Base-by-base conservation (phyloP, 306 rosid genomes). In the Vigna trinervia region DNA sequence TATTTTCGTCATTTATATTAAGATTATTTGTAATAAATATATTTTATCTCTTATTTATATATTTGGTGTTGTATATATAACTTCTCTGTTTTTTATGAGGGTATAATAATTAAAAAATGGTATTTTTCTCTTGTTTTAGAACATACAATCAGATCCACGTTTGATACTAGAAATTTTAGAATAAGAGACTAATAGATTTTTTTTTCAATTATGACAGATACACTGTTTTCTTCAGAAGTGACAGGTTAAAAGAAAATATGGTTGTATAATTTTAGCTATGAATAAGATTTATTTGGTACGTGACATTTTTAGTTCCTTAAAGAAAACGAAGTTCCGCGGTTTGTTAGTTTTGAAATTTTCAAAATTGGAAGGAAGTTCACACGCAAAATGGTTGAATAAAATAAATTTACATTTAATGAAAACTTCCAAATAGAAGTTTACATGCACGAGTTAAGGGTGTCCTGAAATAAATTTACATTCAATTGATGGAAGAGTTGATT, bases 391-490 rank as follows among this genome's bases (percentile, higher is more conserved):
- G 39, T 64, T 17, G 30, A 39, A 17, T 38, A 15, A 8, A 17
- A 64, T 64, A 64, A 65, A 65, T 65, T 43, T 65, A 8, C 71
- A 39, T 41, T 65, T n/a, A 65, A 65, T 65, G 45, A 32, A 61
- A 61, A 30, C 67, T 30, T 32, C 22, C 34, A 34, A 14, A 38
- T 66, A 20, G 26, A 38, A 63, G 53, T 41, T 65, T 65, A 19
- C 36, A 19, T 0, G 10, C 15, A 20, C 45, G 8, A 65, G 17
- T 43, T 11, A 20, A 41, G 53, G 22, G 6, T 34, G 6, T 41
- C 4, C n/a, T 54, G 53, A 5, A 41, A 12, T 66, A 66, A 41
- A 41, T 20, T 43, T 41, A 5, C 50, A 66, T 64, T 19, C 17
- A 38, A 64, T 38, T 4, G 50, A 39, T 39, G 70, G n/a, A 64